Evolutionary conservation across 805 yeast species (phyloP), one percentile per base, ranked within the genome.

Genomic region (Monosporozyma servazzii): DNA sequence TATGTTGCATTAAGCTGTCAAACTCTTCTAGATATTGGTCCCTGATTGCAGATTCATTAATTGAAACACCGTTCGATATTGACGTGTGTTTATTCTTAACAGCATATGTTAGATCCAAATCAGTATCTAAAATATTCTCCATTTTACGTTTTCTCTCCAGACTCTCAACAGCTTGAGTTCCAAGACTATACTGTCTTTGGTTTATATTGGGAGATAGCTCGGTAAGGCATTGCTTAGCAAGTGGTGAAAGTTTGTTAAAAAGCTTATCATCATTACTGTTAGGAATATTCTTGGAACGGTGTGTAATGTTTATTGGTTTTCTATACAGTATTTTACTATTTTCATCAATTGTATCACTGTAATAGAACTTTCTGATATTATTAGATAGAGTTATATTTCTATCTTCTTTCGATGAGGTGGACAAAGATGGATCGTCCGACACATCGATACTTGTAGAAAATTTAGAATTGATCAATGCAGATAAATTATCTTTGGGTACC

Each of bases 401-500:
- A 37, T 17, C 21, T 2, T 17, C 41, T 8, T 37, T 20, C 15
- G 41, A 17, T 8, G 6, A 2, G 15, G 41, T 37, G 5, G 23
- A 37, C 10, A 37, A 8, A 37, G 41, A 37, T 40, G 27, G 23
- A 42, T 18, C 37, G 10, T 40, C 41, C 3, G 41, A 37, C 4
- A 37, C 23, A 18, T 37, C 41, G 15, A 37, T 13, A 37, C 13
- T 37, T 7, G 46, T n/a, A 3, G 50, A 30, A 27, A 48, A 10
- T 20, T 23, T 17, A 2, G 50, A 29, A 23, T 15, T 42, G 5
- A 48, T 18, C 23, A 61, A 42, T 11, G 54, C 25, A 1, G 62
- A 52, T 4, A 65, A 48, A 3, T 54, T 60, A 23, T 53, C 58
- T 45, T 67, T 67, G 3, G 71, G 71, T 2, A 66, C 55, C 39